A percentile compares a stretch with the other conserved stretches of the same genome.
Conservation (phyloP, 176 grass and related monocot species). For the Bolboschoenus planiculmis region DNA sequence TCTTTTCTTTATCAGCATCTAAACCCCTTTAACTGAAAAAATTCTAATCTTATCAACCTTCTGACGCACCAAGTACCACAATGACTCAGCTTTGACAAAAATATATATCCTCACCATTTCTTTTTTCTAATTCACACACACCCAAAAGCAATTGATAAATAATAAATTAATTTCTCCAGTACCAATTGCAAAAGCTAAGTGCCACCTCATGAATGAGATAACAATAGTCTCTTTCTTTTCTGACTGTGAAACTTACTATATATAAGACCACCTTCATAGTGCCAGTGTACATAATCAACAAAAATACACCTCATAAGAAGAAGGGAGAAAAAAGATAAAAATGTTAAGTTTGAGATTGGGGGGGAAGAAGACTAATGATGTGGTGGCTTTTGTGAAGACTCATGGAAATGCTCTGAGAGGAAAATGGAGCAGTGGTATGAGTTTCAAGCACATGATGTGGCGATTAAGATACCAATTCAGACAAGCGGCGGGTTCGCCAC, state of each 20-base stretch:
- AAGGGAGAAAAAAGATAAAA: background rate
- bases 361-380: background rate
- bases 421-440: background rate
- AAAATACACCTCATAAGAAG: background rate
- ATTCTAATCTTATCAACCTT: background rate
- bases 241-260: background rate
- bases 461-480: conserved; percentile 12
- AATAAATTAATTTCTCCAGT: background rate
- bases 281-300: background rate
- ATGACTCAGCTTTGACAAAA: background rate
- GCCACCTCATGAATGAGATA: background rate
- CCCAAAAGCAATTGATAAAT: background rate
- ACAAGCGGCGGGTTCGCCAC: background rate
- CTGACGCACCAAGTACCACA: background rate
- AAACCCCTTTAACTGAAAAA: background rate
- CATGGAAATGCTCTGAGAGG: background rate
- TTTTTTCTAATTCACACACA: conserved; percentile 3
- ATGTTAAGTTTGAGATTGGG: conserved; percentile 10
- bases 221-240: background rate
- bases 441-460: conserved; percentile 20
- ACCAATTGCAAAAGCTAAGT: background rate
- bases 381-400: background rate
- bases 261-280: background rate
- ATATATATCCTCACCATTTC: background rate
- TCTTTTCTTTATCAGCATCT: background rate